Conservation (phyloP, 306 rosid genomes). For the Lotus japonicus region DNA sequence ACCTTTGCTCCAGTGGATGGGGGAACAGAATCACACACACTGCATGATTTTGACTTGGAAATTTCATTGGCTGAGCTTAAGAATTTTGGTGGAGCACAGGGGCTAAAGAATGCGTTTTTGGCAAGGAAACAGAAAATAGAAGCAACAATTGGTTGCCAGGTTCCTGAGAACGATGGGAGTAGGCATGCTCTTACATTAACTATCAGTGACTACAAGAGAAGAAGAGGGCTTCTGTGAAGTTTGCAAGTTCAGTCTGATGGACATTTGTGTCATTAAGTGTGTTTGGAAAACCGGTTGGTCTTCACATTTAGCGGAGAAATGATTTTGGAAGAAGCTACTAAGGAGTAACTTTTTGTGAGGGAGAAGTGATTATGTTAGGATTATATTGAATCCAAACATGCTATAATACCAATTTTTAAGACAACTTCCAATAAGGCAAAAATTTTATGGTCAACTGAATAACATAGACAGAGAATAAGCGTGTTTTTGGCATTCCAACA, state of each 20-base stretch:
- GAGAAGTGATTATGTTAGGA: too few relatives aligned
- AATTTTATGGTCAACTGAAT: not conserved
- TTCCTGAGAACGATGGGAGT: slow-evolving; percentile 39
- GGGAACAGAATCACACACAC: slow-evolving; percentile 35
- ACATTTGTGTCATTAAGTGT: not conserved
- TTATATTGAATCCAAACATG: too few relatives aligned
- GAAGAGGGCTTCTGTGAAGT: slow-evolving; percentile 54
- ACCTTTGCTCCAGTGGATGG: slow-evolving; percentile 48
- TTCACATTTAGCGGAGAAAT: too few relatives aligned
- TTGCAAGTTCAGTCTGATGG: not conserved
- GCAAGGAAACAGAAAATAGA: slow-evolving; percentile 53
- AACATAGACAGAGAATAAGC: not conserved
- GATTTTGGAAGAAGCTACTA: too few relatives aligned
- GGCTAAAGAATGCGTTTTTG: slow-evolving; percentile 37
- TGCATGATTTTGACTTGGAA: slow-evolving; percentile 50
- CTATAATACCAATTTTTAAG: not conserved
- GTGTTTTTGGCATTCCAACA: too few relatives aligned
- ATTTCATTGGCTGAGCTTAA: slow-evolving; percentile 44
- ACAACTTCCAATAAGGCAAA: not conserved
- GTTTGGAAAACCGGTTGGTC: too few relatives aligned
- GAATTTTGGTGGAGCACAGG: slow-evolving; percentile 44
- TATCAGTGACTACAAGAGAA: slow-evolving; percentile 58
- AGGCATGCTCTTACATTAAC: slow-evolving; percentile 41
- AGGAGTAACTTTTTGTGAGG: too few relatives aligned
- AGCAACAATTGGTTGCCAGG: slow-evolving; percentile 48